These are phyloP conservation scores for Stygiomarasmius scandens DNA, from an alignment of 1,284 basidiomycete genomes.

Conservation along the genomic window DNA sequence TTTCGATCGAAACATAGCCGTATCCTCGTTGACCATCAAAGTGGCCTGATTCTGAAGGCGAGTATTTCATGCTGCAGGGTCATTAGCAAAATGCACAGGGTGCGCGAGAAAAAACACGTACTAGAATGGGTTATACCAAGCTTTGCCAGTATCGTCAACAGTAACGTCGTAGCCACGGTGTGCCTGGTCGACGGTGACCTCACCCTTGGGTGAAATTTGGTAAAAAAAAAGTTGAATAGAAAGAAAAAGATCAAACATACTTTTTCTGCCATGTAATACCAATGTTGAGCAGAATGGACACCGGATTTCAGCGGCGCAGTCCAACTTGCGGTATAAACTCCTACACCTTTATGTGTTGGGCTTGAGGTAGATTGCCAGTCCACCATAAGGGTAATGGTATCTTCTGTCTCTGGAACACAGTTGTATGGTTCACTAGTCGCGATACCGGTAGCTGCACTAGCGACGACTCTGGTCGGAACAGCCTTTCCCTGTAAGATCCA, in stretches of 20 bases:
- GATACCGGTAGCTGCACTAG: constrained; percentile 87
- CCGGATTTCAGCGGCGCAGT: constrained; percentile 79
- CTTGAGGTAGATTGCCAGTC: constrained; percentile 86
- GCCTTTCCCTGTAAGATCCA: constrained; percentile 89
- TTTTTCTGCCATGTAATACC: constrained; percentile 94
- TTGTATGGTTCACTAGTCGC: constrained; percentile 86
- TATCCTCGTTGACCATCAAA: constrained; percentile 94
- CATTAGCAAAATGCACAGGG: background rate
- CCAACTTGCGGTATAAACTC: constrained; percentile 91
- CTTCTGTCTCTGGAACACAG: constrained; percentile 84
- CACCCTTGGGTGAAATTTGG: constrained; percentile 56
- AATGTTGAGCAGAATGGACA: constrained; percentile 86
- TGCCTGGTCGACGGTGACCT: constrained; percentile 90
- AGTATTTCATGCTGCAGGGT: constrained; percentile 90
- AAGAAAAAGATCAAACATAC: constrained; percentile 36
- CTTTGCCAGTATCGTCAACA: constrained; percentile 80
- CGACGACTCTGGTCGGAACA: constrained; percentile 81
- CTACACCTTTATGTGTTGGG: constrained; percentile 73
- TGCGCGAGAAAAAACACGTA: constrained; percentile 39
- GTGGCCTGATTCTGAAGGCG: constrained; percentile 86
- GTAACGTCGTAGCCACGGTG: constrained; percentile 91
- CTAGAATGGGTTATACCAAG: constrained; percentile 91
- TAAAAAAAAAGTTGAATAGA: background rate
- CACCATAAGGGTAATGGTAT: constrained; percentile 92
- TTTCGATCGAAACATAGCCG: constrained; percentile 89